Evolutionary conservation across 441 rosid genomes (phyloP).

Genomic region (Isatis lusitanica): DNA sequence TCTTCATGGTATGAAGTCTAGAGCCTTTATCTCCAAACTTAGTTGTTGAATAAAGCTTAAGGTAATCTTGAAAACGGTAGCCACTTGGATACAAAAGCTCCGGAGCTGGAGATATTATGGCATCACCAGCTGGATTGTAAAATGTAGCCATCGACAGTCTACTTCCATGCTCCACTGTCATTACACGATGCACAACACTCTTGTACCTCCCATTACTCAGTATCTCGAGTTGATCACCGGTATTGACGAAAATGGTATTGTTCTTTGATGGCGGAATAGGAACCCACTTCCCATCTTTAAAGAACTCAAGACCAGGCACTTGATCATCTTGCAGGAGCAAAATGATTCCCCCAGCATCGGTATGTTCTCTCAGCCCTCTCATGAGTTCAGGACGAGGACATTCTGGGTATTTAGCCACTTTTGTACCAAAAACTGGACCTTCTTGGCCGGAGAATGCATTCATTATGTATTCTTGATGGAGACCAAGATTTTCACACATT

Average conservation of each 20-base stretch:
- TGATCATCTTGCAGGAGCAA: slow-evolving; percentile 66
- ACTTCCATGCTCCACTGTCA: slow-evolving; percentile 69
- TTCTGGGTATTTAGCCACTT: slow-evolving; percentile 59
- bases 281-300: slow-evolving; percentile 55
- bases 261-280: slow-evolving; percentile 76
- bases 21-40: slow-evolving; percentile 68
- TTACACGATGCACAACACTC: slow-evolving; percentile 72
- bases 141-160: slow-evolving; percentile 85
- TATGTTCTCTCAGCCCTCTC: slow-evolving; percentile 66
- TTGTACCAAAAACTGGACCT: slow-evolving; percentile 63
- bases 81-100: slow-evolving; percentile 60
- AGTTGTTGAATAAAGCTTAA: slow-evolving; percentile 66
- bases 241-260: slow-evolving; percentile 76
- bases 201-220: slow-evolving; percentile 77
- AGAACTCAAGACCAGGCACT: slow-evolving; percentile 66
- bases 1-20: slow-evolving; percentile 70
- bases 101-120: slow-evolving; percentile 72
- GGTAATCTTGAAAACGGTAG: slow-evolving; percentile 68
- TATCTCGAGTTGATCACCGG: slow-evolving; percentile 80
- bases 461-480: slow-evolving; percentile 49
- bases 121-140: slow-evolving; percentile 82
- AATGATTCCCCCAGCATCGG: slow-evolving; percentile 70
- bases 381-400: slow-evolving; percentile 58
- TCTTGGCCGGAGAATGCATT: slow-evolving; percentile 43
- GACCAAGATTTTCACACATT: slow-evolving; percentile 79